A percentile compares a stretch with the other conserved stretches of the same genome.
Evolutionary conservation across 148 eudicot genomes (phyloP).

Genomic region (Pouteria glomerata): DNA sequence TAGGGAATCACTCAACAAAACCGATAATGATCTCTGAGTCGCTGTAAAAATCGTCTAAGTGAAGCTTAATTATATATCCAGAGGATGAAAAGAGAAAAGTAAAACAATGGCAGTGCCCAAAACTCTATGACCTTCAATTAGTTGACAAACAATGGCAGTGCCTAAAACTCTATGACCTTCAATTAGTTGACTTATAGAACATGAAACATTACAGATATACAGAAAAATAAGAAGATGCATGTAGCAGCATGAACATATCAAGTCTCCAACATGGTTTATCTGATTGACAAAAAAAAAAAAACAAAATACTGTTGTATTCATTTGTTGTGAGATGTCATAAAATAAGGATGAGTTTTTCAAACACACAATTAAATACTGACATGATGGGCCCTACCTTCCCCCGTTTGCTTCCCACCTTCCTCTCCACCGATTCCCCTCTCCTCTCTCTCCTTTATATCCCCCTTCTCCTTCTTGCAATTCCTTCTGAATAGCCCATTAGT

Average conservation of each 20-base stretch:
- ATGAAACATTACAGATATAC: too few relatives aligned
- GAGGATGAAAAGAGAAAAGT: too few relatives aligned
- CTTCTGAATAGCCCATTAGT: background rate
- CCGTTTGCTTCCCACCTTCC: constrained; percentile 34
- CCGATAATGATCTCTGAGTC: too few relatives aligned
- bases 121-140: background rate
- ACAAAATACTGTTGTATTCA: constrained; percentile 6
- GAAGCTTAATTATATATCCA: too few relatives aligned
- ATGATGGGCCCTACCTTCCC: constrained; percentile 24
- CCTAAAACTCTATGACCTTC: background rate
- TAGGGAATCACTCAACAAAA: too few relatives aligned
- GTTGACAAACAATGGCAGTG: background rate
- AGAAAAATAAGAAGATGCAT: constrained; percentile 8
- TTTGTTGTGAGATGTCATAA: constrained; percentile 5
- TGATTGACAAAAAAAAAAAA: constrained; percentile 14
- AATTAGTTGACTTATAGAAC: background rate
- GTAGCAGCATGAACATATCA: constrained; percentile 6
- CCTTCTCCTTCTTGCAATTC: constrained; percentile 1
- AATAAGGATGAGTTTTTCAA: constrained; percentile 5
- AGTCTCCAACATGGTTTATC: background rate
- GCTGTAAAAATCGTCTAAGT: too few relatives aligned
- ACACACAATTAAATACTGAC: constrained; percentile 12
- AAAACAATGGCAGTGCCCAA: background rate
- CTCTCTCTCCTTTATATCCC: constrained; percentile 14
- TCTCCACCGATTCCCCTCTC: constrained; percentile 3